phyloP scores from a whole-genome alignment of 306 rosid genomes.

The Inga laurina region DNA sequence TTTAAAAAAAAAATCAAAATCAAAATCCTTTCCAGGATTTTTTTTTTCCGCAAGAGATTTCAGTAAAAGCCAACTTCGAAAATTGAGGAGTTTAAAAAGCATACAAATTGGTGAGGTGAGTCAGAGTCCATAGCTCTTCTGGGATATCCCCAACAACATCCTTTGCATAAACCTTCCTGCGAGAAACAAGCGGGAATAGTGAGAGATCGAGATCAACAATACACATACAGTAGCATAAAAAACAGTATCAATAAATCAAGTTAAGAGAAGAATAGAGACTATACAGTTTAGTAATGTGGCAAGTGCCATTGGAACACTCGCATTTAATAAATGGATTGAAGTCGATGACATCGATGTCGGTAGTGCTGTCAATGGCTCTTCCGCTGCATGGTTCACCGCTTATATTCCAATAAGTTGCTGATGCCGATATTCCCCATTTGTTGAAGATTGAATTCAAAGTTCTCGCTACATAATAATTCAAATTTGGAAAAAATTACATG shows the following conservation, averaged over 20 bases:
- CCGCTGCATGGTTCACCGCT: conserved; percentile 79
- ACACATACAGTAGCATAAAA: not conserved
- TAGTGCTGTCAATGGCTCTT: conserved; percentile 40
- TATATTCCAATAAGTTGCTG: conserved; percentile 51
- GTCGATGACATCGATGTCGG: not conserved
- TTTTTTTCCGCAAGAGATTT: not conserved
- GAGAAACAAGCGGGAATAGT: not conserved
- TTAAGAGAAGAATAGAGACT: not conserved
- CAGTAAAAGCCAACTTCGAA: not conserved
- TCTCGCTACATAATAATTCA: conserved; percentile 43
- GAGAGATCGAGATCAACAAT: not conserved
- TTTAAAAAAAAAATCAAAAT: not conserved
- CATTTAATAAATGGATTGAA: conserved; percentile 74
- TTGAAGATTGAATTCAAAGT: conserved; percentile 61
- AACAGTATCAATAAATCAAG: not conserved
- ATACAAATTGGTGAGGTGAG: conserved; percentile 68
- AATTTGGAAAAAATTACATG: not conserved
- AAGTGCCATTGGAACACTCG: conserved; percentile 47
- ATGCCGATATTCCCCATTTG: conserved; percentile 49
- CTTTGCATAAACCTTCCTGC: conserved; percentile 60
- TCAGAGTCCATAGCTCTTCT: conserved; percentile 72
- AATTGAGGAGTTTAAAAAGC: conserved; percentile 24
- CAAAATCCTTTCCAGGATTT: not conserved
- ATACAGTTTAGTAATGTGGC: conserved; percentile 68
- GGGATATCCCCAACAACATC: conserved; percentile 61